Conservation (phyloP, 1,139 yeast genomes). For the Saccharomycopsis crataegensis region DNA sequence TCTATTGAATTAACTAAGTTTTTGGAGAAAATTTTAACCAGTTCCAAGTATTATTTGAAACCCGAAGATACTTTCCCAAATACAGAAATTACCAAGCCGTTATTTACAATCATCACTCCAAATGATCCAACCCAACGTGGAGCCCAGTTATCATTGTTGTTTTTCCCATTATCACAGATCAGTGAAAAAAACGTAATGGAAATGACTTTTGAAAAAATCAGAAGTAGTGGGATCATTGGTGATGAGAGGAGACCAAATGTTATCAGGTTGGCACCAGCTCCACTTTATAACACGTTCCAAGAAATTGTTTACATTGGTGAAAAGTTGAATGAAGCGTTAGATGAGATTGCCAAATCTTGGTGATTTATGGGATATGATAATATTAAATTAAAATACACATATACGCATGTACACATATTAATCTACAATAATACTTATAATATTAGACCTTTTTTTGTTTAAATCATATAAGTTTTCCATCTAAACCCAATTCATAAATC, state of each 20-base stretch:
- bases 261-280: constrained; percentile 75
- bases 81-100: constrained; percentile 27
- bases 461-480: background rate
- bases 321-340: constrained; percentile 38
- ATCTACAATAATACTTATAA: background rate
- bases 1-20: constrained; percentile 52
- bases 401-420: background rate
- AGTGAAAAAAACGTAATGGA: constrained; percentile 54
- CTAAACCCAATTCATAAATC: constrained; percentile 7
- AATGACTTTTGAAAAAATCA: constrained; percentile 42
- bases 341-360: constrained; percentile 2
- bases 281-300: constrained; percentile 69
- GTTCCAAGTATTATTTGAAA: constrained; percentile 38
- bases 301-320: constrained; percentile 49
- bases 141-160: constrained; percentile 69
- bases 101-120: constrained; percentile 74
- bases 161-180: constrained; percentile 38
- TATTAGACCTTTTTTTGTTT: background rate
- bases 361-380: background rate
- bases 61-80: constrained; percentile 25
- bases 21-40: constrained; percentile 40
- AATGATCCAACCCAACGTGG: constrained; percentile 53
- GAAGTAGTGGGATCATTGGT: constrained; percentile 56
- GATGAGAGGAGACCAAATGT: constrained; percentile 91
- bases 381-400: background rate